Evolutionary conservation across 805 yeast species (phyloP), one percentile per base, ranked within the genome.

Genomic region (Metschnikowia continentalis): DNA sequence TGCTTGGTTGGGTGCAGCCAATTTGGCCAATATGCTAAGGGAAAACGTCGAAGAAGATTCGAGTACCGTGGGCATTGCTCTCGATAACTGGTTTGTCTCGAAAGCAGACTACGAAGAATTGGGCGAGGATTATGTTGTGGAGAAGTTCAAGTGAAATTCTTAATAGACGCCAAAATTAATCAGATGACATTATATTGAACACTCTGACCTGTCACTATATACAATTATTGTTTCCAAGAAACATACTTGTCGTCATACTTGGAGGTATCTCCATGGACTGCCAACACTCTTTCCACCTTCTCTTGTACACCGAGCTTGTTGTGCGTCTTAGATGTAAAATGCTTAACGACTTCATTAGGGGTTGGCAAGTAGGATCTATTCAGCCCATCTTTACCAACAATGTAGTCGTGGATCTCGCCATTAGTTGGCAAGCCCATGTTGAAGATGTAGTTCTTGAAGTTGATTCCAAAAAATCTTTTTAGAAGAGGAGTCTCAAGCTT

Each of bases 391-490:
- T 77, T 76, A 17, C 96, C 95, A 32, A 81, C 80, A 49, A 91
- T 81, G 66, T 79, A 88, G 46, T 74, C 72, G 60, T 78, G 79
- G 51, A 92, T 76, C 53, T 82, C 86, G 35, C 65, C 55, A 67
- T 87, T 89, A 11, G 81, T 74, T 47, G 98, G 98, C 57, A 94
- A 76, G 32, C 96, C 96, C 77, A 82, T 86, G 61, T 80, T 71
- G 71, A 74, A 80, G 35, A 90, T 90, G 57, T 81, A 81, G 19
- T 65, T 55, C 38, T 63, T 64, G 64, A 63, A 74, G 61, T 71
- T 70, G 33, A 76, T 64, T 40, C 71, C 71, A 49, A 72, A 68
- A 56, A 64, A 76, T 43, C 63, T 62, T 11, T 71, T 59, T 55
- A 79, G 70, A 52, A 72, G 68, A 11, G 79, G 72, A 7, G 56